These are phyloP conservation scores for Colletotrichum eleusines DNA, from an alignment of 2,329 filamentous ascomycete species.

Conservation along the genomic window DNA sequence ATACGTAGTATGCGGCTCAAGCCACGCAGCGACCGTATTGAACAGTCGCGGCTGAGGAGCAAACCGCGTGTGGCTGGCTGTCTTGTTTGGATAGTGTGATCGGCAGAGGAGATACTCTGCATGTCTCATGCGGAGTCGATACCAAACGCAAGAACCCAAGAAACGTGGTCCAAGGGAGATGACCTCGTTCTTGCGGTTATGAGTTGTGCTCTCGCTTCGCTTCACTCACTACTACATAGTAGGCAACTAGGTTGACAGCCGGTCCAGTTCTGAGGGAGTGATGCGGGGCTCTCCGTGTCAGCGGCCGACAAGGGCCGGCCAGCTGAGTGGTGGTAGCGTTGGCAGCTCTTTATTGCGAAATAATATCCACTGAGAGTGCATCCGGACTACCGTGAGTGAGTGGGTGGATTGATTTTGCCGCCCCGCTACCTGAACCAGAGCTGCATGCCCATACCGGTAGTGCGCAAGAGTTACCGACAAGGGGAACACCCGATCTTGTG, in stretches of 20 bases:
- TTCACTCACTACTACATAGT: neutral
- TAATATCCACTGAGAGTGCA: neutral
- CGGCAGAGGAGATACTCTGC: conserved; percentile 2
- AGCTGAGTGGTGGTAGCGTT: neutral
- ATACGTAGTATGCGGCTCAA: neutral
- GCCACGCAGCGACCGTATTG: neutral
- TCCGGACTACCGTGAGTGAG: too few relatives aligned
- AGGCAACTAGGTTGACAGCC: neutral
- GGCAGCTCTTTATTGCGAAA: neutral
- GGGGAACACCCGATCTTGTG: conserved; percentile 9
- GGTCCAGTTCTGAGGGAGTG: neutral
- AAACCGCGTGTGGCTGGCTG: conserved; percentile 14
- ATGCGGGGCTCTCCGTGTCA: neutral
- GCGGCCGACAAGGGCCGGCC: neutral
- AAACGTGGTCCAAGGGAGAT: conserved; percentile 22
- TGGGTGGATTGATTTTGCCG: conserved; percentile 7
- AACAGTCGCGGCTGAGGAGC: neutral
- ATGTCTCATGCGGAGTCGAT: conserved; percentile 15
- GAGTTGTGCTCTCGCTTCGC: neutral
- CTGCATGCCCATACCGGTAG: too few relatives aligned
- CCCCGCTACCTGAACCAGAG: conserved; percentile 25
- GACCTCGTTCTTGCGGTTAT: neutral
- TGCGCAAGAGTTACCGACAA: neutral
- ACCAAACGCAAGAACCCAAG: neutral
- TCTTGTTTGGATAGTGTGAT: conserved; percentile 24